These are phyloP conservation scores for Raphanus raphanistrum DNA, from an alignment of 345 rosid species.

Conservation along the genomic window DNA sequence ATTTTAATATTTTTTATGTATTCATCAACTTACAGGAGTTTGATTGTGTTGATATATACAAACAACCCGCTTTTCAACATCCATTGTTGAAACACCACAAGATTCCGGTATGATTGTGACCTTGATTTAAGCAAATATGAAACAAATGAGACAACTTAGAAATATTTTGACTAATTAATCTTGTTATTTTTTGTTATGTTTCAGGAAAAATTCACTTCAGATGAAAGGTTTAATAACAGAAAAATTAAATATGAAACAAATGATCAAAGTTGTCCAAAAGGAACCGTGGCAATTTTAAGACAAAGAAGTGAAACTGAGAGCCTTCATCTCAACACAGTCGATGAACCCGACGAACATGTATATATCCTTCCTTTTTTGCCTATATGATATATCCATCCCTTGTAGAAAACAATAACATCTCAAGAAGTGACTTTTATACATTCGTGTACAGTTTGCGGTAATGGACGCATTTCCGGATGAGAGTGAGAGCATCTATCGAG, in stretches of 20 bases:
- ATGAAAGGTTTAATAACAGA: background rate
- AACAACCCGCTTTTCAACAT: conserved; percentile 32
- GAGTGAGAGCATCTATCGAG: conserved; percentile 5
- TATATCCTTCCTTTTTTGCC: background rate
- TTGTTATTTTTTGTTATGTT: background rate
- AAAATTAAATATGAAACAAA: background rate
- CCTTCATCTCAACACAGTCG: background rate
- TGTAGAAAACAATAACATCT: background rate
- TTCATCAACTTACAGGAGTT: conserved; percentile 3
- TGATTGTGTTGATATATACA: conserved; percentile 27
- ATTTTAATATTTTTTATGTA: background rate
- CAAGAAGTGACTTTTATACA: background rate
- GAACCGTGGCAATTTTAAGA: conserved; percentile 22
- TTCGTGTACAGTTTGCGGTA: conserved; percentile 18
- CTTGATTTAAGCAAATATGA: background rate
- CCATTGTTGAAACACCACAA: conserved; percentile 25
- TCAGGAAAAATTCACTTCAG: background rate
- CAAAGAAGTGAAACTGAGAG: background rate
- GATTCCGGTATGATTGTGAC: conserved; percentile 8
- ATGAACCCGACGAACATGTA: conserved; percentile 1
- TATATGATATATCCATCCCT: background rate
- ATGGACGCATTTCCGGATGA: background rate
- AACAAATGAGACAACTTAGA: background rate
- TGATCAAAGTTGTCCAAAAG: conserved; percentile 18
- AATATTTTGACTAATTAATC: background rate